These are phyloP conservation scores for Adansonia gregorii DNA, from an alignment of 441 rosid genomes.

Conservation along the genomic window DNA sequence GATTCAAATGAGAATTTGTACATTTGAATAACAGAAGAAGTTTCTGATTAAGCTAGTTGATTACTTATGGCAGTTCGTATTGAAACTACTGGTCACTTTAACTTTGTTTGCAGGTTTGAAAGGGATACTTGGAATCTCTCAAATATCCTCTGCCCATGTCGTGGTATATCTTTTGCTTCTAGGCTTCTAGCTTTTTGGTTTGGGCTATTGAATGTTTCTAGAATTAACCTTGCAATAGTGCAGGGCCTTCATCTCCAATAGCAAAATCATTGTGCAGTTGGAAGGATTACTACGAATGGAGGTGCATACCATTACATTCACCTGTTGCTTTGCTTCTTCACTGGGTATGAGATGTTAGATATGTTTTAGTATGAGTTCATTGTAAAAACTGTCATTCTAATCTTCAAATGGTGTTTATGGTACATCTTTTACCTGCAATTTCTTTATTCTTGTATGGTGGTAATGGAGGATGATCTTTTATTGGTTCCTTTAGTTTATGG, in stretches of 20 bases:
- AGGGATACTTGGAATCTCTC: slow-evolving; percentile 64
- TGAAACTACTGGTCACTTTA: neutral
- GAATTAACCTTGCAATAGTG: slow-evolving; percentile 28
- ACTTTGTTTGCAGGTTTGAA: slow-evolving; percentile 39
- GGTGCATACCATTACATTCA: slow-evolving; percentile 72
- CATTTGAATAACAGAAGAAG: neutral
- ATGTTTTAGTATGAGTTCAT: neutral
- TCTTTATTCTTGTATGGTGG: neutral
- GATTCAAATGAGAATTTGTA: neutral
- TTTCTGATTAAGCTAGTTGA: neutral
- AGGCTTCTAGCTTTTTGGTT: slow-evolving; percentile 20
- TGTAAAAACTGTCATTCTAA: neutral
- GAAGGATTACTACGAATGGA: slow-evolving; percentile 83
- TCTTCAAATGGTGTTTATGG: neutral
- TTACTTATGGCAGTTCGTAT: neutral
- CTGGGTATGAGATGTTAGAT: slow-evolving; percentile 59
- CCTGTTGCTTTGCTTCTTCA: slow-evolving; percentile 89
- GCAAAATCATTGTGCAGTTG: slow-evolving; percentile 50
- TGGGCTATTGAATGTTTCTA: slow-evolving; percentile 10
- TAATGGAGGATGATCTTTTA: slow-evolving; percentile 3
- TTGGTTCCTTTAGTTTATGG: neutral
- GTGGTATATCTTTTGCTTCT: slow-evolving; percentile 47
- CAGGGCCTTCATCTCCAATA: slow-evolving; percentile 57
- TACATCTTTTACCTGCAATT: neutral
- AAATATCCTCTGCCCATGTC: slow-evolving; percentile 66